Evolutionary conservation across 305 asterid species (phyloP).

Genomic region (Fraxinus baroniana): DNA sequence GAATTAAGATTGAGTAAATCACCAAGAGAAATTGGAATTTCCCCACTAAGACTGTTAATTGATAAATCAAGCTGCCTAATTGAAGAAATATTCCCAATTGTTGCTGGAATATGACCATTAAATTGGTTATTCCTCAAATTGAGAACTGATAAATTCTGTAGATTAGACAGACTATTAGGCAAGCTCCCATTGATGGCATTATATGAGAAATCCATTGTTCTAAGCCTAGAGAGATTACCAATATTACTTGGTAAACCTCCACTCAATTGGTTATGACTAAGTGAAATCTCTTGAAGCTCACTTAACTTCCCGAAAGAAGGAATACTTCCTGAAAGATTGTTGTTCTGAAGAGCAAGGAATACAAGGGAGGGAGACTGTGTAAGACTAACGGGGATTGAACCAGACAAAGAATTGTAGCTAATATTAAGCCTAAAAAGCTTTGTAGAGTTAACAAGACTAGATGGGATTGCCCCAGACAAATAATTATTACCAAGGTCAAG

Average conservation of each 20-base stretch:
- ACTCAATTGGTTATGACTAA: constrained; percentile 43
- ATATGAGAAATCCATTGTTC: constrained; percentile 46
- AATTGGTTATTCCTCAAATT: constrained; percentile 48
- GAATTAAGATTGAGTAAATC: constrained; percentile 51
- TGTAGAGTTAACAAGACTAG: constrained; percentile 53
- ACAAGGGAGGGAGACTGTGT: constrained; percentile 53
- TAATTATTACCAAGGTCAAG: constrained; percentile 75
- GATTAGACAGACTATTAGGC: constrained; percentile 42
- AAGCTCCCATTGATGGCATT: constrained; percentile 61
- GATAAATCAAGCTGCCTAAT: constrained; percentile 60
- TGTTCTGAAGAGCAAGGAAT: constrained; percentile 57
- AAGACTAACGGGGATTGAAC: constrained; percentile 54
- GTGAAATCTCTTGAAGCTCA: constrained; percentile 37
- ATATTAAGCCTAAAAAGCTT: constrained; percentile 68
- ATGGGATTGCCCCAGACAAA: constrained; percentile 57
- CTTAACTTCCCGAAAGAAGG: constrained; percentile 41
- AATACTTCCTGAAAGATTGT: constrained; percentile 65
- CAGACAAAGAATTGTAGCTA: constrained; percentile 68
- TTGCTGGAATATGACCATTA: constrained; percentile 43
- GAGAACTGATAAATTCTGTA: constrained; percentile 56
- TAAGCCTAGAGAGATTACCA: constrained; percentile 45
- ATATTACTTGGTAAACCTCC: constrained; percentile 44
- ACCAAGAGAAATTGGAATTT: constrained; percentile 60
- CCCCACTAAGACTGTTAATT: constrained; percentile 56
- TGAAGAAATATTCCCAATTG: constrained; percentile 51